A percentile compares a stretch with the other conserved stretches of the same genome.
These are phyloP conservation scores for Tremella mesenterica DNA, from an alignment of 768 basidiomycete species.

Conservation along the genomic window DNA sequence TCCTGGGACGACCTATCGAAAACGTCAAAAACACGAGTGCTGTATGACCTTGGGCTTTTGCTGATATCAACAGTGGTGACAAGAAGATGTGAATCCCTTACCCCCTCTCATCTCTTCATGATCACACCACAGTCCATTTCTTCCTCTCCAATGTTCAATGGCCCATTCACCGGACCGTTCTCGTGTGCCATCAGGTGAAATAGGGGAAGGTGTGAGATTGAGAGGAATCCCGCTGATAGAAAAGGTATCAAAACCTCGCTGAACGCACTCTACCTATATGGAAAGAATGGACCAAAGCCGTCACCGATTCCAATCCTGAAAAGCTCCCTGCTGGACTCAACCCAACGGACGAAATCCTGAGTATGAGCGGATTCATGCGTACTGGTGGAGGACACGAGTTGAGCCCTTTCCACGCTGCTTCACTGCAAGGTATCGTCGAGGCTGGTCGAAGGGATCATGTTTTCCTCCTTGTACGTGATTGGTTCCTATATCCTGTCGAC, in stretches of 20 bases:
- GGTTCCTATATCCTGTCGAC: background rate
- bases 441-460: conserved; percentile 1
- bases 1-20: too few species aligned
- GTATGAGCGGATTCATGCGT: conserved; percentile 11
- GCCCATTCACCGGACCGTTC: too few species aligned
- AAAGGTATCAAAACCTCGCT: conserved; percentile 14
- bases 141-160: too few species aligned
- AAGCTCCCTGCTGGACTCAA: conserved; percentile 5
- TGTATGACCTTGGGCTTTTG: background rate
- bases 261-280: conserved; percentile 5
- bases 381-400: conserved; percentile 2
- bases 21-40: too few species aligned
- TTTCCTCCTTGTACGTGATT: conserved; percentile 7
- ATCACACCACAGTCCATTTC: too few species aligned
- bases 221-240: background rate
- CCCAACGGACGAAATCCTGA: background rate
- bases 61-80: conserved; percentile 3
- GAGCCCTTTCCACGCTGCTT: background rate
- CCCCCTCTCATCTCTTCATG: background rate
- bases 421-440: background rate
- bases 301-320: background rate
- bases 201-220: background rate
- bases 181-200: too few species aligned
- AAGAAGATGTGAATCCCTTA: background rate
- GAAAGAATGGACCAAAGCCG: conserved; percentile 9